Evolutionary conservation across 2,329 filamentous ascomycete genomes (phyloP).

Genomic region (Ophiostoma sp.): DNA sequence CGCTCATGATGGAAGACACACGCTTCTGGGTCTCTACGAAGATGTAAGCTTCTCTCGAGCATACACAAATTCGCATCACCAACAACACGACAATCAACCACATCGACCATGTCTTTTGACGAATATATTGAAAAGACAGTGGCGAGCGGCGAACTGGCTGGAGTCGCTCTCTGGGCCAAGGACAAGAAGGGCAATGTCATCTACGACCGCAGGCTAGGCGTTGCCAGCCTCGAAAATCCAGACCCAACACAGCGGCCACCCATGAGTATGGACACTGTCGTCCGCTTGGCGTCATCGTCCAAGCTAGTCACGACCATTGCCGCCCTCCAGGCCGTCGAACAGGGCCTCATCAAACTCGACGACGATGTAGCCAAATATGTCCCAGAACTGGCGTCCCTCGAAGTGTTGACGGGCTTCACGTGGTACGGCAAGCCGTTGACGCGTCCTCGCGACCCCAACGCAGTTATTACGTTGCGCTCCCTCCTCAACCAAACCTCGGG

Average conservation of each 20-base stretch:
- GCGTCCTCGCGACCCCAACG: slow-evolving; percentile 34
- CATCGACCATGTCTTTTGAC: slow-evolving; percentile 18
- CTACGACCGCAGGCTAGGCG: slow-evolving; percentile 13
- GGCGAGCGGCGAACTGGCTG: slow-evolving; percentile 17
- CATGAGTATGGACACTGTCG: slow-evolving; percentile 23
- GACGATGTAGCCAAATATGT: slow-evolving; percentile 37
- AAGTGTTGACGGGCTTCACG: slow-evolving; percentile 47
- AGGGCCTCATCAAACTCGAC: slow-evolving; percentile 22
- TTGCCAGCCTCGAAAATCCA: slow-evolving; percentile 15
- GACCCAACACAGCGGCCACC: slow-evolving; percentile 16
- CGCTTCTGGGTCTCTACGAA: too few species aligned
- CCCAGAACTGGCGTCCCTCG: slow-evolving; percentile 45
- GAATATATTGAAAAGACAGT: slow-evolving; percentile 26
- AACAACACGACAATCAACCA: neutral
- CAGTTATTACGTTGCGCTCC: slow-evolving; percentile 46
- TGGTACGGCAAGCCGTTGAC: slow-evolving; percentile 39
- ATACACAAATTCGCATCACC: neutral
- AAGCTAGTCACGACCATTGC: slow-evolving; percentile 26
- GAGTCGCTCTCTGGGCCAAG: slow-evolving; percentile 25
- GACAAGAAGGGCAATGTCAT: slow-evolving; percentile 1
- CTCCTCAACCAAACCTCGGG: slow-evolving; percentile 52
- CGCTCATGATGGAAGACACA: too few species aligned
- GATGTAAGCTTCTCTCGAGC: too few species aligned
- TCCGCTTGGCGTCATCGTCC: slow-evolving; percentile 25
- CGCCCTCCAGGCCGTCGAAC: slow-evolving; percentile 25